phyloP scores from a whole-genome alignment of 2,329 filamentous ascomycete species.

The Epichloe hybrida region DNA sequence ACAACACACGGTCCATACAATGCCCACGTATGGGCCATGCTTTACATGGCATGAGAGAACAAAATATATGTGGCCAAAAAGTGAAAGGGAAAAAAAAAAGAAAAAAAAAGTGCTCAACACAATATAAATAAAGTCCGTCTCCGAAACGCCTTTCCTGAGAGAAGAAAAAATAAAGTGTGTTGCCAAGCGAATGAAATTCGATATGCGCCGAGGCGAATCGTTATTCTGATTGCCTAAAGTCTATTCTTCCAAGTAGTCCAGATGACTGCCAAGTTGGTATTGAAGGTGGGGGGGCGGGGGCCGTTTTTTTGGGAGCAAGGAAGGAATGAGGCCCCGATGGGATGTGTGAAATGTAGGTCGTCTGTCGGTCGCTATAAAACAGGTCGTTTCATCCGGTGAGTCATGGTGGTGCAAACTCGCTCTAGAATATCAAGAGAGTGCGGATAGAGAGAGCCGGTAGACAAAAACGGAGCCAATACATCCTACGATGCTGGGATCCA shows the following conservation, averaged over 20 bases:
- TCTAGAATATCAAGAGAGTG: background rate
- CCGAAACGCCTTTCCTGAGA: constrained; percentile 4
- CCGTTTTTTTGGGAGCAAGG: background rate
- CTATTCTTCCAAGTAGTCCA: background rate
- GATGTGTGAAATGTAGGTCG: background rate
- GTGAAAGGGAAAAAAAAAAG: background rate
- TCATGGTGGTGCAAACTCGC: background rate
- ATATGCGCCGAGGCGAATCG: constrained; percentile 2
- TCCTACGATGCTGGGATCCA: constrained; percentile 31
- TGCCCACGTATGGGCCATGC: background rate
- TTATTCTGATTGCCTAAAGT: background rate
- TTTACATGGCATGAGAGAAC: background rate
- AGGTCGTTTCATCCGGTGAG: background rate
- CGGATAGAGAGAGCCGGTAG: background rate
- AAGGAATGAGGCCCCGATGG: background rate
- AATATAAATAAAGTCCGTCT: background rate
- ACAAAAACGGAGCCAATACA: background rate
- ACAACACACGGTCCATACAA: background rate
- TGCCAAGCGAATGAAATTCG: background rate
- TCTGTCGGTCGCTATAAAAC: constrained; percentile 1
- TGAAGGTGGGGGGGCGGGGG: background rate
- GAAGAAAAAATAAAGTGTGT: background rate
- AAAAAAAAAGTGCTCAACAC: background rate
- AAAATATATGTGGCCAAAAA: background rate
- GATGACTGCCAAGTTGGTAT: background rate